These are phyloP conservation scores for Bacidia gigantensis DNA, from an alignment of 495 filamentous ascomycete species.

Conservation along the genomic window DNA sequence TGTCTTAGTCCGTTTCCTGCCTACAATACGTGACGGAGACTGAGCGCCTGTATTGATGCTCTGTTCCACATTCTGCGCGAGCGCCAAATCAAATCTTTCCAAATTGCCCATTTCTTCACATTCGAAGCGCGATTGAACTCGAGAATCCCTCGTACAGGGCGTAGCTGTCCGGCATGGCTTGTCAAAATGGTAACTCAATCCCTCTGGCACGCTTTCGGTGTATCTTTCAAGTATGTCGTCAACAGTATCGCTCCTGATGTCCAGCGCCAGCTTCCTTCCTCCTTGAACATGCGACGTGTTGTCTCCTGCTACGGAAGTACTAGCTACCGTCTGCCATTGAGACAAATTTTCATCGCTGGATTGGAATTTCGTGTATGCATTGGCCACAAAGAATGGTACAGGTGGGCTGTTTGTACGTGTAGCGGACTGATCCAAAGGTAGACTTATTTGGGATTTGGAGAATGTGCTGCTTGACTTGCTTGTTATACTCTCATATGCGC, in stretches of 20 bases:
- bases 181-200: too few relatives aligned
- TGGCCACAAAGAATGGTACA: not conserved
- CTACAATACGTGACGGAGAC: too few relatives aligned
- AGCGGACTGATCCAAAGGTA: not conserved
- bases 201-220: not conserved
- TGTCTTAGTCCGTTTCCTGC: too few relatives aligned
- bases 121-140: too few relatives aligned
- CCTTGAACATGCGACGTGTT: not conserved
- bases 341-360: not conserved
- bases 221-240: not conserved
- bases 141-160: too few relatives aligned
- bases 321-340: not conserved
- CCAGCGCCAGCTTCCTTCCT: not conserved
- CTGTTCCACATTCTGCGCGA: too few relatives aligned
- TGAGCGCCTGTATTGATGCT: too few relatives aligned
- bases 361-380: not conserved
- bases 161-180: not conserved
- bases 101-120: too few relatives aligned
- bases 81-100: too few relatives aligned
- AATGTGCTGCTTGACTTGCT: not conserved
- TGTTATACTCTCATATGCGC: not conserved
- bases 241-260: conserved; percentile 1
- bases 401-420: not conserved
- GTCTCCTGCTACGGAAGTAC: not conserved
- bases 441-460: not conserved